phyloP scores from a whole-genome alignment of 805 yeast genomes.

The Citeromyces matritensis region DNA sequence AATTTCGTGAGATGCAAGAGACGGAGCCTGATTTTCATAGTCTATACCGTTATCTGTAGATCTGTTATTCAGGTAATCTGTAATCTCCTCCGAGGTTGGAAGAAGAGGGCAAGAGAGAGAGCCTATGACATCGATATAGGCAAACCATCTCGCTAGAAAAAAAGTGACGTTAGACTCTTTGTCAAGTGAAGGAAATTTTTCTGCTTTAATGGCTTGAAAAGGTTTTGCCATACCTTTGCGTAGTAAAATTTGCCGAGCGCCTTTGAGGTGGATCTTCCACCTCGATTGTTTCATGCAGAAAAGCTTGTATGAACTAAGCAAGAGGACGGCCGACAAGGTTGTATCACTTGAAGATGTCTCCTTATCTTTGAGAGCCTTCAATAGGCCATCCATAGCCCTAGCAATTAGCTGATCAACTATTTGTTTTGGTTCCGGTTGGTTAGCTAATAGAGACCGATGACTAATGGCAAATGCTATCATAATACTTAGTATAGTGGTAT shows the following conservation, averaged over 20 bases:
- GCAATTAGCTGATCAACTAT: constrained; percentile 37
- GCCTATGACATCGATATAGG: constrained; percentile 51
- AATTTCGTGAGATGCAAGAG: constrained; percentile 19
- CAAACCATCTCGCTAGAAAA: constrained; percentile 56
- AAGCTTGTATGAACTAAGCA: constrained; percentile 41
- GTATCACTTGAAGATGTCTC: constrained; percentile 45
- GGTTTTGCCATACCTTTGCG: constrained; percentile 26
- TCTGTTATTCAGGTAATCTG: constrained; percentile 4
- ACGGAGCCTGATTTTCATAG: not conserved
- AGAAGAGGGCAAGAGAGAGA: constrained; percentile 37
- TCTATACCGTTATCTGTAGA: constrained; percentile 6
- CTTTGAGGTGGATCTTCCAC: constrained; percentile 53
- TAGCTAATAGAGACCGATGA: constrained; percentile 15
- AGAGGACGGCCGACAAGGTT: constrained; percentile 45
- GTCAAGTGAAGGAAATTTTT: constrained; percentile 9
- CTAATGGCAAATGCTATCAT: constrained; percentile 34
- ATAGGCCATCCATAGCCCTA: constrained; percentile 40
- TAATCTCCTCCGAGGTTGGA: constrained; percentile 11
- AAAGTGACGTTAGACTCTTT: constrained; percentile 24
- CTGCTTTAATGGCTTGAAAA: constrained; percentile 7
- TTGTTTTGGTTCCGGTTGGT: constrained; percentile 18
- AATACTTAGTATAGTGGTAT: constrained; percentile 40
- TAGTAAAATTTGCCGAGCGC: constrained; percentile 50
- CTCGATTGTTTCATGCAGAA: constrained; percentile 26
- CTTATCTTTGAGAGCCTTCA: constrained; percentile 31